These are phyloP conservation scores for Cudoniella acicularis DNA, from an alignment of 495 filamentous ascomycete species.

Conservation along the genomic window DNA sequence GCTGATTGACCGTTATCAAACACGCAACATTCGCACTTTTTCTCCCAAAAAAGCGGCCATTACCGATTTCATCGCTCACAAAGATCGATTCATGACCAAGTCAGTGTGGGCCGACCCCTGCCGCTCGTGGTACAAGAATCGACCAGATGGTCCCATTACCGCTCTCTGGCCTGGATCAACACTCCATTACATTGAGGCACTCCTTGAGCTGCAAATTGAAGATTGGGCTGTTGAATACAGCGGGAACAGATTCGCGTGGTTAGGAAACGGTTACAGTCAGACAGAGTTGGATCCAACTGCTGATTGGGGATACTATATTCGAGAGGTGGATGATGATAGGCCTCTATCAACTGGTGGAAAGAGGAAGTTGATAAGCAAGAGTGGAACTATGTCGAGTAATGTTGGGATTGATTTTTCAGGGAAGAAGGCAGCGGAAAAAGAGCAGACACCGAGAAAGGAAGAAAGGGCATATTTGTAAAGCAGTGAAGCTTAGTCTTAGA, in stretches of 20 bases:
- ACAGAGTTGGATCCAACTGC: constrained; percentile 10
- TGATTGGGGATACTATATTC: constrained; percentile 7
- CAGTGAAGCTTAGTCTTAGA: too few relatives aligned
- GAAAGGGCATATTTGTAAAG: not conserved
- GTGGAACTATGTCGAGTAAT: constrained; percentile 1
- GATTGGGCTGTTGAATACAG: constrained; percentile 39
- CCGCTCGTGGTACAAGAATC: constrained; percentile 31
- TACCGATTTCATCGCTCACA: constrained; percentile 61
- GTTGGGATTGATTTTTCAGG: not conserved
- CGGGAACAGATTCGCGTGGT: constrained; percentile 35
- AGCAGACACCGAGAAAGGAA: not conserved
- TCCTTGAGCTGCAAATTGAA: constrained; percentile 35
- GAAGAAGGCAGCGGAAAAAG: not conserved
- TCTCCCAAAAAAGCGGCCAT: constrained; percentile 46
- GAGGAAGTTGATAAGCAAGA: constrained; percentile 1
- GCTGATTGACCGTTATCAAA: constrained; percentile 55
- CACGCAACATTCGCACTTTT: constrained; percentile 56
- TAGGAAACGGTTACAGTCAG: constrained; percentile 38
- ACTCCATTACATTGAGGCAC: constrained; percentile 35
- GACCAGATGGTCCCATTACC: constrained; percentile 27
- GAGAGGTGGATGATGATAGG: constrained; percentile 5
- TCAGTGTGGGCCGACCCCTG: constrained; percentile 46
- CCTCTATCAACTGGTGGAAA: not conserved
- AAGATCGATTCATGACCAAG: constrained; percentile 55
- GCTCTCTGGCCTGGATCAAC: constrained; percentile 37